phyloP scores from a whole-genome alignment of 2,329 filamentous ascomycete species.

The Fusarium hostae region DNA sequence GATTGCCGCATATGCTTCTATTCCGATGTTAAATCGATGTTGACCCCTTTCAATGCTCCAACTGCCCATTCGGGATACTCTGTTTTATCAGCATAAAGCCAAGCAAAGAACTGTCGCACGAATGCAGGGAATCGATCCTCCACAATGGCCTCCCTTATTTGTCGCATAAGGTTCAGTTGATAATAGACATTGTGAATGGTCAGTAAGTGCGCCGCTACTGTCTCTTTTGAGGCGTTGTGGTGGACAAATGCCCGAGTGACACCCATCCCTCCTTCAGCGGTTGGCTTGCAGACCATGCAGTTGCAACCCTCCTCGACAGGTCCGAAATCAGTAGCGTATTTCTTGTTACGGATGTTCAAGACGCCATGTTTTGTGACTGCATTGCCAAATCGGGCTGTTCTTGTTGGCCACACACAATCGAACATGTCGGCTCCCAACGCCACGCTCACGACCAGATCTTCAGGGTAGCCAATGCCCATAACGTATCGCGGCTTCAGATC shows the following conservation, averaged over 20 bases:
- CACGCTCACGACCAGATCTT: slow-evolving; percentile 92
- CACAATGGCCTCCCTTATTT: slow-evolving; percentile 79
- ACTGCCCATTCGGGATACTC: slow-evolving; percentile 87
- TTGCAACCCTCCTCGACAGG: slow-evolving; percentile 86
- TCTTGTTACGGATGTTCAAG: slow-evolving; percentile 83
- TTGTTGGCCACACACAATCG: slow-evolving; percentile 98
- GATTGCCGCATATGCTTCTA: slow-evolving; percentile 15
- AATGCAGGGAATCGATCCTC: slow-evolving; percentile 84
- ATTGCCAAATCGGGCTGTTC: slow-evolving; percentile 95
- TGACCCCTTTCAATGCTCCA: slow-evolving; percentile 79
- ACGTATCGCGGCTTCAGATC: slow-evolving; percentile 97
- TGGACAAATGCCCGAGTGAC: slow-evolving; percentile 91
- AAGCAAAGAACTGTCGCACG: slow-evolving; percentile 79
- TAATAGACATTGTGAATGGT: slow-evolving; percentile 98
- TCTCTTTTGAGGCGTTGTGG: slow-evolving; percentile 94
- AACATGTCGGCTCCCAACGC: slow-evolving; percentile 99
- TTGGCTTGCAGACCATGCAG: slow-evolving; percentile 79
- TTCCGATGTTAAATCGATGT: slow-evolving; percentile 67
- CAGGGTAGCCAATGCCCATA: slow-evolving; percentile 98
- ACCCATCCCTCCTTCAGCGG: slow-evolving; percentile 76
- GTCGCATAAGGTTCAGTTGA: slow-evolving; percentile 83
- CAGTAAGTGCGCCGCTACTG: slow-evolving; percentile 83
- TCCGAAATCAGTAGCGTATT: slow-evolving; percentile 81
- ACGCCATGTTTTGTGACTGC: slow-evolving; percentile 84
- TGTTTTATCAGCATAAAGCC: slow-evolving; percentile 71